These are phyloP conservation scores for Emericellopsis cladophorae DNA, from an alignment of 2,329 filamentous ascomycete species.

Conservation along the genomic window DNA sequence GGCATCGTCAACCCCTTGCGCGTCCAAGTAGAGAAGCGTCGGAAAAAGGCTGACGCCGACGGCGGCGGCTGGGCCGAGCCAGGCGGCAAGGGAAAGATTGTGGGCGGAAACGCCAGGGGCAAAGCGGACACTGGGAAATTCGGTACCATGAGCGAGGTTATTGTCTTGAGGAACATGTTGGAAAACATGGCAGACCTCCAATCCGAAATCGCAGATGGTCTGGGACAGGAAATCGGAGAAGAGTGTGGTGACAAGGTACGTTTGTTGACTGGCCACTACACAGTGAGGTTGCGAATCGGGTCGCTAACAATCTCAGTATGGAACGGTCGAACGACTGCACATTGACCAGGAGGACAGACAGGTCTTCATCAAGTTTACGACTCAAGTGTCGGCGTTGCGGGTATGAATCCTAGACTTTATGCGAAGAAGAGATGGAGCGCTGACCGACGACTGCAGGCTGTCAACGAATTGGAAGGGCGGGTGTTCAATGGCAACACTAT, in stretches of 20 bases:
- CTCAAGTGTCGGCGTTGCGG: conserved; percentile 69
- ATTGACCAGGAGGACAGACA: conserved; percentile 52
- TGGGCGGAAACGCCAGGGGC: conserved; percentile 34
- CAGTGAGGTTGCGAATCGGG: no score
- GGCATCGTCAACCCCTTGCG: conserved; percentile 79
- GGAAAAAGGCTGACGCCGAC: conserved; percentile 65
- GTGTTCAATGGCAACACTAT: conserved; percentile 84
- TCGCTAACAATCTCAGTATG: conserved; percentile 44
- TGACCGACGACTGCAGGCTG: conserved; percentile 42
- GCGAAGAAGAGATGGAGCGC: no score
- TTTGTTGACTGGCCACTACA: background rate
- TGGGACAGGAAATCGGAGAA: conserved; percentile 92
- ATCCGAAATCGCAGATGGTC: conserved; percentile 58
- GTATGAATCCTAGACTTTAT: conserved; percentile 31
- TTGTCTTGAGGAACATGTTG: conserved; percentile 76
- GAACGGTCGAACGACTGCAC: conserved; percentile 67
- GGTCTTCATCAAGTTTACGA: conserved; percentile 92
- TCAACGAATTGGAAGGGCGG: conserved; percentile 78
- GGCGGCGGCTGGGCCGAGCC: conserved; percentile 66
- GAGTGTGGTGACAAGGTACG: conserved; percentile 70
- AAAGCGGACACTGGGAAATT: conserved; percentile 48
- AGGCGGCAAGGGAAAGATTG: conserved; percentile 61
- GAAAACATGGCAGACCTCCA: conserved; percentile 67
- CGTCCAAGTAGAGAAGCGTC: conserved; percentile 75
- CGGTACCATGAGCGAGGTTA: conserved; percentile 66